These are phyloP conservation scores for Suhomyces kunorum DNA, from an alignment of 1,139 yeast species.

Conservation along the genomic window DNA sequence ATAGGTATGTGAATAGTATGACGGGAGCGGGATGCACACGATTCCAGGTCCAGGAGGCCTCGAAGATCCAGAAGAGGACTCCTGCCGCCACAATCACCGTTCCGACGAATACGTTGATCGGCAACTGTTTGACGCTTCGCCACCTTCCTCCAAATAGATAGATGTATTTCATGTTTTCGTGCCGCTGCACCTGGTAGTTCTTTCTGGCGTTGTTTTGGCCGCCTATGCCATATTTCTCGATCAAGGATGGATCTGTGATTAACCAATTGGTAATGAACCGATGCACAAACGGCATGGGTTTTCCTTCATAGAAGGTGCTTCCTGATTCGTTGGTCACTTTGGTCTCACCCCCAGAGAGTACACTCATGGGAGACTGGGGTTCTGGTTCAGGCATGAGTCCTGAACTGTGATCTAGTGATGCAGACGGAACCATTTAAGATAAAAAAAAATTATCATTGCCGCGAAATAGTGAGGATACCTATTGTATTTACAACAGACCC, in stretches of 20 bases:
- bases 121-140: constrained; percentile 41
- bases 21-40: constrained; percentile 59
- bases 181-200: constrained; percentile 40
- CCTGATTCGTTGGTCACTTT: constrained; percentile 6
- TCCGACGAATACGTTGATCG: constrained; percentile 37
- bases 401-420: too few species aligned
- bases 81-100: constrained; percentile 45
- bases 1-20: constrained; percentile 57
- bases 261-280: constrained; percentile 44
- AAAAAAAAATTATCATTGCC: not conserved
- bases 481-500: too few species aligned
- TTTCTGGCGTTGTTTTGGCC: constrained; percentile 13
- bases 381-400: not conserved
- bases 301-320: constrained; percentile 3
- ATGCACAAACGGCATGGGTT: constrained; percentile 18
- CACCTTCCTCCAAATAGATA: constrained; percentile 70
- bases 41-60: constrained; percentile 60
- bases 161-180: constrained; percentile 34
- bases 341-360: constrained; percentile 11
- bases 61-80: constrained; percentile 46
- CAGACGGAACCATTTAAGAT: too few species aligned
- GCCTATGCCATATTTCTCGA: constrained; percentile 11
- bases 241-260: constrained; percentile 40
- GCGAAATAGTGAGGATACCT: not conserved
- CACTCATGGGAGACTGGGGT: constrained; percentile 8